Evolutionary conservation across 768 basidiomycete species (phyloP).

Genomic region (Nidularia pulvinata): DNA sequence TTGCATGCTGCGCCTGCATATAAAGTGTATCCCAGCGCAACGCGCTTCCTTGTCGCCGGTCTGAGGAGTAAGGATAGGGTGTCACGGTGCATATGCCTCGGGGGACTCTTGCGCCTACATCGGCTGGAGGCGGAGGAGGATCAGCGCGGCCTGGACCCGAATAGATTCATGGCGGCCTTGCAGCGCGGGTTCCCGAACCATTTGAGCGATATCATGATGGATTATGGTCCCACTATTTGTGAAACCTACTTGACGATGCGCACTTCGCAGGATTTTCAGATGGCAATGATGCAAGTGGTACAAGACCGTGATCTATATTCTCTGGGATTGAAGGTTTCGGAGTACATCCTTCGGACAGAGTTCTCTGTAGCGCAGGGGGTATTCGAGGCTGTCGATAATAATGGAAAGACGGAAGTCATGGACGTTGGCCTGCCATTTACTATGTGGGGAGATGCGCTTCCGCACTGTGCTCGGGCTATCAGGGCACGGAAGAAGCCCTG

Average conservation of each 20-base stretch:
- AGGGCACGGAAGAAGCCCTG: slow-evolving; percentile 34
- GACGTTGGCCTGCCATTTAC: slow-evolving; percentile 59
- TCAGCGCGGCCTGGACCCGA: slow-evolving; percentile 45
- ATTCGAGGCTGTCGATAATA: slow-evolving; percentile 43
- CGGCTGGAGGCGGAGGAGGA: slow-evolving; percentile 40
- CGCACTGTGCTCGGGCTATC: slow-evolving; percentile 57
- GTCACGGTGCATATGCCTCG: slow-evolving; percentile 48
- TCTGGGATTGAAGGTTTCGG: slow-evolving; percentile 48
- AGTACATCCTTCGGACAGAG: slow-evolving; percentile 55
- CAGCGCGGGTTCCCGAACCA: slow-evolving; percentile 41
- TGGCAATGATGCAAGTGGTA: slow-evolving; percentile 49
- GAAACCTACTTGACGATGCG: slow-evolving; percentile 45
- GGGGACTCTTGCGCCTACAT: slow-evolving; percentile 53
- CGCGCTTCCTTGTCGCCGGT: slow-evolving; percentile 54
- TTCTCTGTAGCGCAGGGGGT: slow-evolving; percentile 60
- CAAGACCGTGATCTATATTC: slow-evolving; percentile 47
- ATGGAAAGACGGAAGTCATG: slow-evolving; percentile 35
- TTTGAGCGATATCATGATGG: slow-evolving; percentile 40
- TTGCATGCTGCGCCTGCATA: slow-evolving; percentile 43
- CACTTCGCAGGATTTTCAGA: slow-evolving; percentile 41
- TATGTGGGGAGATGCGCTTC: slow-evolving; percentile 58
- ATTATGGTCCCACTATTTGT: slow-evolving; percentile 45
- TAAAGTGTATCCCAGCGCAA: slow-evolving; percentile 37
- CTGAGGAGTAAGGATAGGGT: slow-evolving; percentile 56
- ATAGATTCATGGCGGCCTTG: slow-evolving; percentile 38